phyloP scores from a whole-genome alignment of 441 rosid species.

The Bruguiera hainesii region DNA sequence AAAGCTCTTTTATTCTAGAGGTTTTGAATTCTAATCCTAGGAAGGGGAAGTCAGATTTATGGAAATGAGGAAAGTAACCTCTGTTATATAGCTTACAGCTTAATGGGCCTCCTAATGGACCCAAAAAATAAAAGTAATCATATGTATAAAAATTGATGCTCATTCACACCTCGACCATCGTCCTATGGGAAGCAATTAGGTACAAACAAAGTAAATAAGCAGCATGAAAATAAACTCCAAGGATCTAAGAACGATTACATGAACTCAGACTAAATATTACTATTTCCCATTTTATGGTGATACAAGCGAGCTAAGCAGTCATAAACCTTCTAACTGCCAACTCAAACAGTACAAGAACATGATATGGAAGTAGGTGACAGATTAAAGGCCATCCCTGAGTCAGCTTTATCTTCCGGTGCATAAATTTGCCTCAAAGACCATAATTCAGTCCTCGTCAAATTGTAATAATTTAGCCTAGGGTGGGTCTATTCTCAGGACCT shows the following conservation, averaged over 20 bases:
- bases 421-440: neutral
- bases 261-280: neutral
- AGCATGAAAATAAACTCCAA: neutral
- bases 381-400: neutral
- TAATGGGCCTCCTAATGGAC: too few species aligned
- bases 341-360: neutral
- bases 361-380: neutral
- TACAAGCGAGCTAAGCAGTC: neutral
- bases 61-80: too few species aligned
- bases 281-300: constrained; percentile 3
- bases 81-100: too few species aligned
- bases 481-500: neutral
- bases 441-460: neutral
- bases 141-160: neutral
- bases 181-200: neutral
- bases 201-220: neutral
- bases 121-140: too few species aligned
- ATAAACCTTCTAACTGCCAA: neutral
- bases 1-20: too few species aligned
- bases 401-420: neutral
- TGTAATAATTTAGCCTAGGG: neutral
- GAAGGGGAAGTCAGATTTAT: too few species aligned
- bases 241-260: neutral
- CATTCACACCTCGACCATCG: neutral
- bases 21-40: too few species aligned